Conservation (phyloP, 139 green algal genomes). For the Haematococcus lacustris region DNA sequence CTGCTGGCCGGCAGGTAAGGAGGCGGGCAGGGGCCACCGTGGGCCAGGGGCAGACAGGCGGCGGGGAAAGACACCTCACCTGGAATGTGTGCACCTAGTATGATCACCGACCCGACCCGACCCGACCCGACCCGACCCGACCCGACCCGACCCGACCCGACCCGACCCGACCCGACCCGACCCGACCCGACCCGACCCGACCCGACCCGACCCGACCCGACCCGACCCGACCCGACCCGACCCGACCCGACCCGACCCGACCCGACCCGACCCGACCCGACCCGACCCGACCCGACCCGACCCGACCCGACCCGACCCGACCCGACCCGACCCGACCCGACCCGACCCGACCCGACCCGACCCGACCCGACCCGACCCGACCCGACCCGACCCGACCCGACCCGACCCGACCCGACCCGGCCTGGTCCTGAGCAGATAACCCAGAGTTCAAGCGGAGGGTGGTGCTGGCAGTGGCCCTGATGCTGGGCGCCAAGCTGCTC, state of each 20-base stretch:
- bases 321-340: not conserved
- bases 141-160: too few relatives aligned
- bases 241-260: not conserved
- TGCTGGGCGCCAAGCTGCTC: constrained; percentile 65
- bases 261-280: not conserved
- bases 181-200: not conserved
- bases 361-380: not conserved
- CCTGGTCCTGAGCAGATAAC: constrained; percentile 36
- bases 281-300: not conserved
- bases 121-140: not conserved
- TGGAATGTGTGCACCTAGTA: not conserved
- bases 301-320: not conserved
- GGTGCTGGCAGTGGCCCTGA: constrained; percentile 47
- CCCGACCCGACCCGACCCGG: not conserved
- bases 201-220: not conserved
- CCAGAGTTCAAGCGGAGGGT: constrained; percentile 59
- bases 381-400: not conserved
- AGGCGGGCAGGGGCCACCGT: not conserved
- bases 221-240: not conserved
- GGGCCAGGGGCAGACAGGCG: not conserved
- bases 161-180: not conserved
- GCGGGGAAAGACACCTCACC: too few relatives aligned
- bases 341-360: not conserved
- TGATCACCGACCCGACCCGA: not conserved
- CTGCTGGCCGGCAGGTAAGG: constrained; percentile 25